A percentile compares a stretch with the other conserved stretches of the same genome.
These are phyloP conservation scores for Volvox carteri DNA, from an alignment of 163 green algal species.

Conservation along the genomic window DNA sequence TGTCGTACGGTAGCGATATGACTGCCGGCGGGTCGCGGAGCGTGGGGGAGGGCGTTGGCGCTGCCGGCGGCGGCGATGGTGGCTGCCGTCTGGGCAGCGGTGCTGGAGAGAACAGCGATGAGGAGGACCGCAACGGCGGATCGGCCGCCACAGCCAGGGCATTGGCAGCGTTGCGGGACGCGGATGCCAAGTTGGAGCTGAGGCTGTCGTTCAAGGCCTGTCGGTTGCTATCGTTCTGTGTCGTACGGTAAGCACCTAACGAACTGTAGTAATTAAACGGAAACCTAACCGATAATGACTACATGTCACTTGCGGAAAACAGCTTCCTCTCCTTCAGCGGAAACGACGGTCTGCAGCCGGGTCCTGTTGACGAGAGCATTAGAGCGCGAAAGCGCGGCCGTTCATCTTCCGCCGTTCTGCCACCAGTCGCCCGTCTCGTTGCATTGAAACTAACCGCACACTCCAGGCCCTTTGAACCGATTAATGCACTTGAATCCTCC, in stretches of 20 bases:
- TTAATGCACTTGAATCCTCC: too few species aligned
- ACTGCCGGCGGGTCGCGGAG: neutral
- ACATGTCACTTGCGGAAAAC: too few species aligned
- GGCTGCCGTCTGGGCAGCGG: neutral
- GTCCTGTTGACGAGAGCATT: too few species aligned
- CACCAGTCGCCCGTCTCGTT: too few species aligned
- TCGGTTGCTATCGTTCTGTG: constrained; percentile 38
- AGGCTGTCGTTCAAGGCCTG: constrained; percentile 44
- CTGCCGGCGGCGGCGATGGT: neutral
- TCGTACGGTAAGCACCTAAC: constrained; percentile 18
- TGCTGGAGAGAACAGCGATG: neutral
- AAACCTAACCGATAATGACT: too few species aligned
- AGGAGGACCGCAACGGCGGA: neutral
- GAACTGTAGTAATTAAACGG: too few species aligned
- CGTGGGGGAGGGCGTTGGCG: neutral
- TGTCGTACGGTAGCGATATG: neutral
- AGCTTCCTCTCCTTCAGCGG: too few species aligned
- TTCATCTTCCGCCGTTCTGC: too few species aligned
- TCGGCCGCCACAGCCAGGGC: neutral
- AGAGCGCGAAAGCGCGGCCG: too few species aligned
- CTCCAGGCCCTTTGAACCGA: too few species aligned
- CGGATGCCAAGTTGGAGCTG: constrained; percentile 4
- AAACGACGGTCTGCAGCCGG: too few species aligned
- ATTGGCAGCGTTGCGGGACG: neutral
- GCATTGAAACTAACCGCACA: too few species aligned